Percentiles rank a stretch among this genome's conserved stretches.
Conservation (phyloP, 2,329 filamentous ascomycete genomes). For the Colletotrichum viniferum region DNA sequence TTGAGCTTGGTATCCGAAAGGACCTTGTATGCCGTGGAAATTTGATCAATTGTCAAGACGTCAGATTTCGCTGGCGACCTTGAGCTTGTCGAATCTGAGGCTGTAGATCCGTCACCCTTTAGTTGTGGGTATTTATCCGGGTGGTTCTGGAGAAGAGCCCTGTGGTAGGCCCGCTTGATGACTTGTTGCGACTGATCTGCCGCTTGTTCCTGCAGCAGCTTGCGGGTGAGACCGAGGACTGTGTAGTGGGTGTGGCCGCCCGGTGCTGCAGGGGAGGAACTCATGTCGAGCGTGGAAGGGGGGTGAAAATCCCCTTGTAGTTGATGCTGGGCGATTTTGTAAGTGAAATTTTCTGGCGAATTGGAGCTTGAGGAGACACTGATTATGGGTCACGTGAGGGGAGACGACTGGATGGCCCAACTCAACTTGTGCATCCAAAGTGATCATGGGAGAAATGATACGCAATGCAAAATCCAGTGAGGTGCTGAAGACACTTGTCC, state of each 20-base stretch:
- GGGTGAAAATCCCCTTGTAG: conserved; percentile 19
- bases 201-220: conserved; percentile 46
- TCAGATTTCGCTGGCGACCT: conserved; percentile 1
- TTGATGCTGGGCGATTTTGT: background rate
- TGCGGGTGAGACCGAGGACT: conserved; percentile 59
- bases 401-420: background rate
- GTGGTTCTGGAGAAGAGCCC: conserved; percentile 68
- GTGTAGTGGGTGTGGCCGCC: conserved; percentile 59
- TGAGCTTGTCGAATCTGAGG: conserved; percentile 1
- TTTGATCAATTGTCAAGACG: conserved; percentile 65
- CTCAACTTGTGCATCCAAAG: background rate
- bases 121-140: conserved; percentile 57
- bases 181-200: conserved; percentile 45
- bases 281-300: conserved; percentile 9
- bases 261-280: conserved; percentile 1
- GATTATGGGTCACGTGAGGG: conserved; percentile 14
- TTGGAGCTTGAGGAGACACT: background rate
- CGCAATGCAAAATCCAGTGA: background rate
- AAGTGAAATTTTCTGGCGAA: conserved; percentile 15
- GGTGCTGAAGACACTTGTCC: background rate
- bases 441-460: background rate
- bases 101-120: background rate
- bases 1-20: conserved; percentile 57
- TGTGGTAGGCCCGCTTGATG: conserved; percentile 68
- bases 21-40: conserved; percentile 61